Percentiles rank a stretch among this genome's conserved stretches.
Conservation (phyloP, 257 asterid genomes). For the Solanum pennellii region DNA sequence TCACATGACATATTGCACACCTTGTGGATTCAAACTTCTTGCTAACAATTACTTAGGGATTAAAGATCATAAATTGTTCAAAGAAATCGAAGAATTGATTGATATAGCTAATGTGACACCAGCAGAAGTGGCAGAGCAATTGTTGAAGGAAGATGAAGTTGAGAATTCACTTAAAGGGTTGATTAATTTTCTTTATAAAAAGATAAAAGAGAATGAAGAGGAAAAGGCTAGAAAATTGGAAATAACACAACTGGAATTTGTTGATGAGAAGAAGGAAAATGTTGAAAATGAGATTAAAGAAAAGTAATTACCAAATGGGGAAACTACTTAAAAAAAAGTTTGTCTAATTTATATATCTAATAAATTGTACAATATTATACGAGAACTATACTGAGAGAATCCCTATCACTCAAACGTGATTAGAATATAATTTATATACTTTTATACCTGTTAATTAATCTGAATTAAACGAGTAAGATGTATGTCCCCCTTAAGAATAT, state of each 20-base stretch:
- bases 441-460: too few species aligned
- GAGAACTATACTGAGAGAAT: not conserved
- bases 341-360: not conserved
- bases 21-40: not conserved
- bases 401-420: not conserved
- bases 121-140: slow-evolving; percentile 10
- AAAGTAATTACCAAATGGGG: not conserved
- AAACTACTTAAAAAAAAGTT: too few species aligned
- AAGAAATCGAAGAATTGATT: slow-evolving; percentile 12
- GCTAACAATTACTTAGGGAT: not conserved
- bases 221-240: not conserved
- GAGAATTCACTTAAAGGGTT: slow-evolving; percentile 1
- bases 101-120: slow-evolving; percentile 3
- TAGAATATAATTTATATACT: not conserved
- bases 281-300: not conserved
- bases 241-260: not conserved
- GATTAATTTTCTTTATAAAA: not conserved
- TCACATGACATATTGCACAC: not conserved
- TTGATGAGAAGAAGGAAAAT: not conserved
- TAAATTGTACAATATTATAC: not conserved
- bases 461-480: not conserved
- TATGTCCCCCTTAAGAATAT: not conserved
- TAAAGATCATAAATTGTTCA: not conserved
- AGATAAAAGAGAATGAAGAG: not conserved
- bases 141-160: slow-evolving; percentile 6